Base-by-base conservation (phyloP, 2,329 filamentous ascomycete genomes). In the Trichoderma atroviride region DNA sequence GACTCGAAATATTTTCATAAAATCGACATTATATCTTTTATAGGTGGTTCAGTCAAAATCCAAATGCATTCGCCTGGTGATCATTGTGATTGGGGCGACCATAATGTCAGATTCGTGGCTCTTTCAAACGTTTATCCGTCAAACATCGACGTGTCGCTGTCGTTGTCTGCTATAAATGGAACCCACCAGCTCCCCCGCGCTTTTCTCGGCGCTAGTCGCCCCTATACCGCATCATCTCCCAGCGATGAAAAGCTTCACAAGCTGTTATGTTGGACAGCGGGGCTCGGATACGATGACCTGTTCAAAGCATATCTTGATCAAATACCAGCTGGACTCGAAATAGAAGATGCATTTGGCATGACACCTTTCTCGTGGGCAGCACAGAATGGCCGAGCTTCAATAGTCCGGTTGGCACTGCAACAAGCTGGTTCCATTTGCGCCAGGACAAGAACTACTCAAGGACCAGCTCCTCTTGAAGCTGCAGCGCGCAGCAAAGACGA, bases 291-390 rank as follows among this genome's bases (percentile, higher is more conserved):
- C 14, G 13, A 19, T 0, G 19, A 2, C 0, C 16, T 53, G 7
- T 63, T 63, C 22, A 31, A 1, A 1, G 60, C 43, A 27, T 63
- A 63, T 63, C 60, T 63, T 14, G 60, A 63, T 22, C 60, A 53
- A 53, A 29, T 3, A 1, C 60, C 60, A 14, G 19, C 10, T 1
- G 16, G 50, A 0, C 43, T 63, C 16, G 10, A 24, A 5, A n/a
- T 53, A 13, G 43, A 53, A 19, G 60, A 63, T 37, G 43, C 50
- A 4, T 53, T 63, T 3, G 60, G 60, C 16, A 53, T 52, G 60
- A 63, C 60, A 3, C 60, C 60, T 0, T 63, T 63, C 9, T 63
- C 60, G 11, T 37, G 43, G 19, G 60, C 43, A 1, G 60, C 60
- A 1, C 33, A 27, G 1, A 33, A n/a, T 5, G 60, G 60, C 0